These are phyloP conservation scores for Lactifluus volemus DNA, from an alignment of 768 basidiomycete genomes.

Conservation along the genomic window DNA sequence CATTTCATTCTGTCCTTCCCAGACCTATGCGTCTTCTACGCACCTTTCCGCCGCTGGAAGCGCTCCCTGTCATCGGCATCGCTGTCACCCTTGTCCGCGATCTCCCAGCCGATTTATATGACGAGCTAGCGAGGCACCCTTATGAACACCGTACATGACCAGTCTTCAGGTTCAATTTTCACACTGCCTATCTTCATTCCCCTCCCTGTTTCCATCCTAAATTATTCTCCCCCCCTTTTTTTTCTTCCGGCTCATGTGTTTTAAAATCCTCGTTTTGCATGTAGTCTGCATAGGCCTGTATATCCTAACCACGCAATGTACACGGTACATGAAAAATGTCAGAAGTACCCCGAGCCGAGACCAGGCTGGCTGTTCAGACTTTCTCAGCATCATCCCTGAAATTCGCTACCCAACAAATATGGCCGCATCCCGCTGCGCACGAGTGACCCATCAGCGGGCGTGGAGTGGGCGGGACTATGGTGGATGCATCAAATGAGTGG, in stretches of 20 bases:
- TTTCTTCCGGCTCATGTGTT: not conserved
- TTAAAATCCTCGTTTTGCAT: not conserved
- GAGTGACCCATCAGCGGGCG: slow-evolving; percentile 41
- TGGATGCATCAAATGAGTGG: slow-evolving; percentile 12
- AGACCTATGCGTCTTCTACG: slow-evolving; percentile 94
- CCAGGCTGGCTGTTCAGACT: not conserved
- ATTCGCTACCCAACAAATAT: slow-evolving; percentile 62
- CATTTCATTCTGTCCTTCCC: not conserved
- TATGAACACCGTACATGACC: slow-evolving; percentile 37
- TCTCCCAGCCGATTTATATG: slow-evolving; percentile 77
- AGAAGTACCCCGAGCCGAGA: not conserved
- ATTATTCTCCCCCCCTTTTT: not conserved
- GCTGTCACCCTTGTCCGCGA: slow-evolving; percentile 92
- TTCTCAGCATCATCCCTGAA: slow-evolving; percentile 16
- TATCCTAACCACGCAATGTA: slow-evolving; percentile 3
- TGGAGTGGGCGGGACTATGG: not conserved
- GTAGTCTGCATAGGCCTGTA: slow-evolving; percentile 1
- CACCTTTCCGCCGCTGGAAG: slow-evolving; percentile 88
- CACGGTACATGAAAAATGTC: not conserved
- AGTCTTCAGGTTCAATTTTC: not conserved
- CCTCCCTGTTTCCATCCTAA: not conserved
- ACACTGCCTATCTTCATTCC: not conserved
- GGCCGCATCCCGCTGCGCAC: slow-evolving; percentile 78
- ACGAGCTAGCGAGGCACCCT: slow-evolving; percentile 83
- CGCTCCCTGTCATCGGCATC: slow-evolving; percentile 80